A percentile compares a stretch with the other conserved stretches of the same genome.
phyloP scores from a whole-genome alignment of 2,329 filamentous ascomycete genomes.

The Diaporthe sp. region DNA sequence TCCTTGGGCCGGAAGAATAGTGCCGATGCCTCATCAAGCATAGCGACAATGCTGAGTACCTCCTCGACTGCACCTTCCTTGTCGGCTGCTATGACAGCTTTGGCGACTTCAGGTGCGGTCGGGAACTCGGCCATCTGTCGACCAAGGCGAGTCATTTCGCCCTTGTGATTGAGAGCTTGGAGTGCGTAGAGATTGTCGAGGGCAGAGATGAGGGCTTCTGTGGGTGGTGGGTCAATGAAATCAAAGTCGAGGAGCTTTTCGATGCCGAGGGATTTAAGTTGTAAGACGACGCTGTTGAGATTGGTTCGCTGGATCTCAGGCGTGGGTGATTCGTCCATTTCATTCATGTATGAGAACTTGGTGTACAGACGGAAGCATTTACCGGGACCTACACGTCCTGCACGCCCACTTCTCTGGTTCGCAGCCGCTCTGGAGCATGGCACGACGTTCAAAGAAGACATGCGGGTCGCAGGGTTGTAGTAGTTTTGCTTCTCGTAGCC shows the following conservation, averaged over 20 bases:
- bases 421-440: constrained; percentile 92
- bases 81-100: constrained; percentile 87
- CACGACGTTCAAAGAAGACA: constrained; percentile 91
- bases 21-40: constrained; percentile 88
- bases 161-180: constrained; percentile 87
- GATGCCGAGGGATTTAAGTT: constrained; percentile 90
- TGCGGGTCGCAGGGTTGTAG: constrained; percentile 90
- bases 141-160: constrained; percentile 89
- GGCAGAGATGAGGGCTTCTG: constrained; percentile 87
- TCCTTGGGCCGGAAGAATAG: constrained; percentile 97
- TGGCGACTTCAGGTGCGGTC: constrained; percentile 90
- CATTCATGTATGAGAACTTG: constrained; percentile 93
- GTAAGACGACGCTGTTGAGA: constrained; percentile 83
- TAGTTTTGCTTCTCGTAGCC: constrained; percentile 96
- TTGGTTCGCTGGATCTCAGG: constrained; percentile 95
- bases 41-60: constrained; percentile 91
- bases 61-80: constrained; percentile 95
- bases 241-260: constrained; percentile 94
- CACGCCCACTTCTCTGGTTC: constrained; percentile 91
- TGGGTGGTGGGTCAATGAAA: constrained; percentile 93
- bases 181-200: constrained; percentile 93
- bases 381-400: constrained; percentile 89
- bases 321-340: constrained; percentile 90
- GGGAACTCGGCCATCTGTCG: constrained; percentile 97
- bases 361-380: constrained; percentile 96